Conservation (phyloP, 2,329 filamentous ascomycete genomes). For the Alternaria postmessia region DNA sequence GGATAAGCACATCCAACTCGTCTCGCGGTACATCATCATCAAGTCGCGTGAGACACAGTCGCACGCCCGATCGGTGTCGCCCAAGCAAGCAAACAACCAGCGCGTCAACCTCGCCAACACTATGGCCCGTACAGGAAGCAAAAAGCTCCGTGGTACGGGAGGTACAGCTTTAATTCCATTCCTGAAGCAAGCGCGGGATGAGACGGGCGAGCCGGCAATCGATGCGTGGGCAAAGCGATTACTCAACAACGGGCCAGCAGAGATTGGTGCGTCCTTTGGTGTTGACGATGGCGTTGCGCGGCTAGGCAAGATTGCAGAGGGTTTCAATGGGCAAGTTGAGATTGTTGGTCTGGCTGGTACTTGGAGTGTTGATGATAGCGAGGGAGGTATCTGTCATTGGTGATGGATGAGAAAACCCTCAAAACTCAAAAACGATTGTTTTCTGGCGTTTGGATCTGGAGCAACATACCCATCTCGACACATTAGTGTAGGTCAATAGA, state of each 20-base stretch:
- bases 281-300: slow-evolving; percentile 49
- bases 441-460: slow-evolving; percentile 5
- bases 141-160: slow-evolving; percentile 85
- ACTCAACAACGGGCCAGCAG: slow-evolving; percentile 61
- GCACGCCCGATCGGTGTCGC: slow-evolving; percentile 67
- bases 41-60: slow-evolving; percentile 79
- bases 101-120: slow-evolving; percentile 67
- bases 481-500: neutral
- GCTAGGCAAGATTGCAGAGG: slow-evolving; percentile 62
- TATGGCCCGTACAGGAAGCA: slow-evolving; percentile 47
- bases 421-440: slow-evolving; percentile 2
- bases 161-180: slow-evolving; percentile 95
- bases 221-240: slow-evolving; percentile 68
- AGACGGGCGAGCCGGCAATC: slow-evolving; percentile 92
- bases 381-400: slow-evolving; percentile 58
- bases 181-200: slow-evolving; percentile 93
- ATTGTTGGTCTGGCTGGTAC: slow-evolving; percentile 79
- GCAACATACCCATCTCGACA: slow-evolving; percentile 8
- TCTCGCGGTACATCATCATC: slow-evolving; percentile 93
- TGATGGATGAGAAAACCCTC: neutral
- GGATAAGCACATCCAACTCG: slow-evolving; percentile 95
- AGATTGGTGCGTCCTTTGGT: slow-evolving; percentile 24
- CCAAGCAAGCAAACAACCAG: slow-evolving; percentile 55
- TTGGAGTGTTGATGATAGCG: slow-evolving; percentile 89
- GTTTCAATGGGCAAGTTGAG: slow-evolving; percentile 63